Percentiles rank a stretch among this genome's conserved stretches.
Evolutionary conservation across 129 eudicot species (phyloP).

Genomic region (Centaurea solstitialis): DNA sequence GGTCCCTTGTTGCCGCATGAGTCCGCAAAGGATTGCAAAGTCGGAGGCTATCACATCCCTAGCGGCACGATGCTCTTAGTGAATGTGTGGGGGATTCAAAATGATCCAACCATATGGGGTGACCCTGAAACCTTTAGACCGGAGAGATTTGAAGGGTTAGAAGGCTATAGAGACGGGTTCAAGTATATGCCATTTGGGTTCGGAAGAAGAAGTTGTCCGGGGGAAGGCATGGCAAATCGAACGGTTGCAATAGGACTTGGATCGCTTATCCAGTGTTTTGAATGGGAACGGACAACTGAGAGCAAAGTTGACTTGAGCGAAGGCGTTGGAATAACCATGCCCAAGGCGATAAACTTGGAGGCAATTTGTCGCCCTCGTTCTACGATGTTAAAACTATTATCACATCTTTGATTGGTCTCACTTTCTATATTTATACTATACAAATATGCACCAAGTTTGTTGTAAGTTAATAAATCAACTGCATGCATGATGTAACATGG

Average conservation of each 20-base stretch:
- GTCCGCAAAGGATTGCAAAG: too few relatives aligned
- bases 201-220: conserved; percentile 61
- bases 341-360: conserved; percentile 31
- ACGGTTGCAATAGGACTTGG: conserved; percentile 40
- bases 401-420: conserved; percentile 16
- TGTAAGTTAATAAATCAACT: too few relatives aligned
- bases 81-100: conserved; percentile 50
- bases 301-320: conserved; percentile 36
- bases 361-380: conserved; percentile 34
- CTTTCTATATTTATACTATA: too few relatives aligned
- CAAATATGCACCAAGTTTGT: too few relatives aligned
- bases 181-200: conserved; percentile 45
- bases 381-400: conserved; percentile 25
- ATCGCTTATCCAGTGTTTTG: conserved; percentile 43
- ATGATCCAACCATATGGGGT: conserved; percentile 46
- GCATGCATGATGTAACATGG: too few relatives aligned
- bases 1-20: conserved; percentile 55
- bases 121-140: conserved; percentile 44
- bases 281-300: conserved; percentile 34
- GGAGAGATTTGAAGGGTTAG: too few relatives aligned
- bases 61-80: conserved; percentile 46
- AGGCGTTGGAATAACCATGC: conserved; percentile 26
- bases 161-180: conserved; percentile 24
- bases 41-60: conserved; percentile 42
- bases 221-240: conserved; percentile 37